phyloP scores from a whole-genome alignment of 148 eudicot genomes.

The Rhododendron molle region DNA sequence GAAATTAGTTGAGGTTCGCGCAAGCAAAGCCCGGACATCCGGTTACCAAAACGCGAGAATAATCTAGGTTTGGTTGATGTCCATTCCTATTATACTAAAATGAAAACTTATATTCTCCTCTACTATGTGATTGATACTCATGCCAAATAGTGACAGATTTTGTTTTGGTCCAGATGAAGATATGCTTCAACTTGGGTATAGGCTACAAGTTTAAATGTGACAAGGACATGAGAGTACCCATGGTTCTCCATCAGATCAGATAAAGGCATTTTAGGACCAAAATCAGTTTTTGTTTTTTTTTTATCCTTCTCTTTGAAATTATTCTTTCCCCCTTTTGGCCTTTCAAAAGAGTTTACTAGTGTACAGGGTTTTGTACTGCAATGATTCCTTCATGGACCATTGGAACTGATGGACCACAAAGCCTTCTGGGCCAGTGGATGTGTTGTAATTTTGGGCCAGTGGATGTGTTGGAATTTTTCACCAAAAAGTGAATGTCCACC shows the following conservation, averaged over 20 bases:
- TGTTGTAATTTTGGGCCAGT: neutral
- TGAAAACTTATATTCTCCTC: neutral
- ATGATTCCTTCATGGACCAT: neutral
- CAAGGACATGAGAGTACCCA: neutral
- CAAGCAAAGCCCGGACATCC: neutral
- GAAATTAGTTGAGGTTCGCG: neutral
- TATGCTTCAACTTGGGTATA: neutral
- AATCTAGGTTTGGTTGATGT: neutral
- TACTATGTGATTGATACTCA: neutral
- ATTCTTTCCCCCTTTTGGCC: neutral
- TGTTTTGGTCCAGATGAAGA: neutral
- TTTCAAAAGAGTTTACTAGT: neutral
- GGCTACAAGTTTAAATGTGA: neutral
- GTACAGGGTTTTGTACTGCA: neutral
- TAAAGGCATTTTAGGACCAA: neutral
- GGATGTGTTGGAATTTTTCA: neutral
- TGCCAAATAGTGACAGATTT: neutral
- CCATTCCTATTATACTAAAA: neutral
- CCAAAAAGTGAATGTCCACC: neutral
- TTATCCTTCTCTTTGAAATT: neutral
- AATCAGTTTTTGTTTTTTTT: neutral
- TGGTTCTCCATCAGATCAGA: neutral
- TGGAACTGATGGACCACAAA: slow-evolving; percentile 9
- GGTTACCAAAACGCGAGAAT: neutral
- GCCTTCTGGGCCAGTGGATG: neutral